Base-by-base conservation (phyloP, 768 basidiomycete species). In the Panaeolus cyanescens region DNA sequence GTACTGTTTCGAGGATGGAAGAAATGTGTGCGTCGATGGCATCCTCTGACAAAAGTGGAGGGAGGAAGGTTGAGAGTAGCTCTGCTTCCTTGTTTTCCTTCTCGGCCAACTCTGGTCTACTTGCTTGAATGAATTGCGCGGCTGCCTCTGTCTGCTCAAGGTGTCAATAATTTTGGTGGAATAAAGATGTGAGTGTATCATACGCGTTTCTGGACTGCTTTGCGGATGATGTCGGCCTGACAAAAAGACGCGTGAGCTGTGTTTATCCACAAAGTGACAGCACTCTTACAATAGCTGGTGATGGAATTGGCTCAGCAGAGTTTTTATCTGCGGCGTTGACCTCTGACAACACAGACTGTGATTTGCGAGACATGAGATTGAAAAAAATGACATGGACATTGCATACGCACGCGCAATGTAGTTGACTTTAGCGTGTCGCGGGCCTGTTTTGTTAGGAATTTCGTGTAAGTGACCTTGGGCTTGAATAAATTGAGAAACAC, bases 261-360 rank as follows among this genome's bases (percentile, higher is more conserved):
- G n/a, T 17, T 22, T 37, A 40, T 50, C n/a, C 30, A 15, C 32
- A n/a, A 34, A 33, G 33, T n/a, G 7, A 10, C 15, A 20, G 8
- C 13, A 22, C 34, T 65, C 72, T 56, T 63, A 83, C 71, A 39
- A 89, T 80, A 33, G 75, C 73, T 5, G 87, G 77, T 5, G 83
- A 75, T n/a, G 80, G 64, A 10, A 86, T 65, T 30, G 77, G 75
- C 15, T 69, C 67, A 40, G 77, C 75, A 28, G 80, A 71, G 6
- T 71, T 69, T 72, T 92, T 92, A 73, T 91, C 90, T 33, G 85
- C 80, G 8, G 83, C 79, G 64, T 91, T 85, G 2, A 92, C 79
- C 60, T 92, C 90, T 9, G 90, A 80, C 17, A 92, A 78, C 32
- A 90, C 80, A 25, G 88, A 86, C 90, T 91, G 62, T 17, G 19